Conservation (phyloP, 1,284 basidiomycete genomes). For the Peniophora sp. region DNA sequence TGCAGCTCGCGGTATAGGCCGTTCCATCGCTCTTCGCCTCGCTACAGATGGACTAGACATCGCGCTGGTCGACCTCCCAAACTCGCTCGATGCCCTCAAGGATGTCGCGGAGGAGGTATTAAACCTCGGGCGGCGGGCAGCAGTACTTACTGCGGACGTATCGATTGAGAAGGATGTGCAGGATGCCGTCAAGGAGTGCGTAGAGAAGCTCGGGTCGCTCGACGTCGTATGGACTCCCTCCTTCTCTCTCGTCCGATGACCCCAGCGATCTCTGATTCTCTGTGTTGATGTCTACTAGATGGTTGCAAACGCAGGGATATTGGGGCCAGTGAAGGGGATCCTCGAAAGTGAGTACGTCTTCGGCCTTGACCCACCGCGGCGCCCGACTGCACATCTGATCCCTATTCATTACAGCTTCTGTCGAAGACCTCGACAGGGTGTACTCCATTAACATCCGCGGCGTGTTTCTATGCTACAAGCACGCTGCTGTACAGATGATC, state of each 20-base stretch:
- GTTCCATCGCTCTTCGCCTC: slow-evolving; percentile 13
- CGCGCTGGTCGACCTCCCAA: slow-evolving; percentile 13
- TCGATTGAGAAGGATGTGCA: slow-evolving; percentile 14
- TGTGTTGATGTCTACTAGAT: slow-evolving; percentile 11
- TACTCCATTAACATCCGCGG: slow-evolving; percentile 20
- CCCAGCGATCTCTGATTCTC: neutral
- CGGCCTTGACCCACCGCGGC: too few species aligned
- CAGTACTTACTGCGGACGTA: slow-evolving; percentile 13
- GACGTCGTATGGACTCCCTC: slow-evolving; percentile 15
- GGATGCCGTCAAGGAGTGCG: slow-evolving; percentile 14
- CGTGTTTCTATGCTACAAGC: slow-evolving; percentile 23
- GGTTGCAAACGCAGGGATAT: slow-evolving; percentile 20
- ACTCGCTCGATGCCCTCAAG: slow-evolving; percentile 6
- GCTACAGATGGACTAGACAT: slow-evolving; percentile 15
- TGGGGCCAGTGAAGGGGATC: neutral
- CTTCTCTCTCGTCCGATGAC: too few species aligned
- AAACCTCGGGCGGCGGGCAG: slow-evolving; percentile 5
- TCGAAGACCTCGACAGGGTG: slow-evolving; percentile 15
- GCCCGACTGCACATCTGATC: neutral
- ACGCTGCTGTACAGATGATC: slow-evolving; percentile 22
- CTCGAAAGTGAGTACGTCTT: neutral
- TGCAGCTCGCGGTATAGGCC: slow-evolving; percentile 16
- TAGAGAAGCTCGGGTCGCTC: slow-evolving; percentile 17
- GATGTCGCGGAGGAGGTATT: slow-evolving; percentile 10
- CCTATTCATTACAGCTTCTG: slow-evolving; percentile 7